Percentiles rank a stretch among this genome's conserved stretches.
Conservation (phyloP, 352 stramenopile species). For the Salisapilia sapeloensis region DNA sequence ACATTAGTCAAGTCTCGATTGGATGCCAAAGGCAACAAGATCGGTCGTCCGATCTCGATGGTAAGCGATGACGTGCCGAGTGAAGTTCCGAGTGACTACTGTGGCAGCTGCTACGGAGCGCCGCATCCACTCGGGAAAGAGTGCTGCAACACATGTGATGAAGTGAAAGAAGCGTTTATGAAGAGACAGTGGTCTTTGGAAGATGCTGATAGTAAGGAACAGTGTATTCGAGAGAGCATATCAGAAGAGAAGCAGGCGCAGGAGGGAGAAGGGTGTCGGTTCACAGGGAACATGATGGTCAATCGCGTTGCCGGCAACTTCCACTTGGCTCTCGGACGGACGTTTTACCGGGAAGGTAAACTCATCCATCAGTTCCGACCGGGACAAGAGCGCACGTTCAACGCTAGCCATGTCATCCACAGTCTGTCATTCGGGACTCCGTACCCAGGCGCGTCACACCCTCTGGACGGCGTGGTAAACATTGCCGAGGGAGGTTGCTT, state of each 20-base stretch:
- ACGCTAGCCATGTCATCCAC: slow-evolving; percentile 66
- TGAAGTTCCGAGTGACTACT: slow-evolving; percentile 78
- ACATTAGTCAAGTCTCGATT: slow-evolving; percentile 89
- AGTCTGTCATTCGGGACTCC: slow-evolving; percentile 54
- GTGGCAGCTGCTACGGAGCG: slow-evolving; percentile 90
- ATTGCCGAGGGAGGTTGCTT: slow-evolving; percentile 17
- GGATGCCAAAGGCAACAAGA: slow-evolving; percentile 40
- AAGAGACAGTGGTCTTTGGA: slow-evolving; percentile 49
- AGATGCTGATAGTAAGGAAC: slow-evolving; percentile 58
- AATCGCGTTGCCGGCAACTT: slow-evolving; percentile 80
- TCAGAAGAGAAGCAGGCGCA: slow-evolving; percentile 48
- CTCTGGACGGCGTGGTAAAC: slow-evolving; percentile 42
- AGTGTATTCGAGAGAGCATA: slow-evolving; percentile 52
- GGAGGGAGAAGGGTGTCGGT: slow-evolving; percentile 64
- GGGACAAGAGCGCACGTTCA: slow-evolving; percentile 61
- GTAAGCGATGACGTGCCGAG: slow-evolving; percentile 13
- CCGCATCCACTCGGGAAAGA: slow-evolving; percentile 39
- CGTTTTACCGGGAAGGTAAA: slow-evolving; percentile 57
- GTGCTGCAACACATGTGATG: slow-evolving; percentile 74
- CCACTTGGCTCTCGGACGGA: slow-evolving; percentile 62
- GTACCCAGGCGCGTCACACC: slow-evolving; percentile 13
- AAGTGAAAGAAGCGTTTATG: slow-evolving; percentile 75
- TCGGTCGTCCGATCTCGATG: slow-evolving; percentile 36
- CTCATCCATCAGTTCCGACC: slow-evolving; percentile 74
- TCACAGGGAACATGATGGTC: slow-evolving; percentile 67